Percentiles rank a stretch among this genome's conserved stretches.
Evolutionary conservation across 2,329 filamentous ascomycete species (phyloP).

Genomic region (Phialocephala sp.): DNA sequence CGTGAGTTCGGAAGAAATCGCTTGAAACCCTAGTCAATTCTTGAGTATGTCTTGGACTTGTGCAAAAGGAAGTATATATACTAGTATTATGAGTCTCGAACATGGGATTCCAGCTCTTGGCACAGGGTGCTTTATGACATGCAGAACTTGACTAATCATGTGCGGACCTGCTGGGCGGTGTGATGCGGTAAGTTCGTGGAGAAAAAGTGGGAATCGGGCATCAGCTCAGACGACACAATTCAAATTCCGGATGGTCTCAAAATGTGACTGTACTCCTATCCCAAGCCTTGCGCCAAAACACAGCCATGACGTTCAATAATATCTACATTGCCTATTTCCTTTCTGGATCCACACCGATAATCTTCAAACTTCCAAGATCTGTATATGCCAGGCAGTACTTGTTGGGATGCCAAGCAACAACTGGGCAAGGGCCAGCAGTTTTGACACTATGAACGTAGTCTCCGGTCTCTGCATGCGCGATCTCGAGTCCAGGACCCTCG

Average conservation of each 20-base stretch:
- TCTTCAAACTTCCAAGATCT: slow-evolving; percentile 67
- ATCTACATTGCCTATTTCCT: slow-evolving; percentile 35
- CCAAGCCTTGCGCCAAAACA: slow-evolving; percentile 1
- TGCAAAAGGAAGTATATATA: background rate
- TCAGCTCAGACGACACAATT: no score
- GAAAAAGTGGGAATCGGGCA: no score
- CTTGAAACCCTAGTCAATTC: background rate
- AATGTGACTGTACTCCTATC: background rate
- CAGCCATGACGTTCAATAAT: background rate
- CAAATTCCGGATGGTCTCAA: no score
- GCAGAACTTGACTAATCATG: no score
- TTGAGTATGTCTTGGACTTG: background rate
- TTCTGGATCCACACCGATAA: slow-evolving; percentile 53
- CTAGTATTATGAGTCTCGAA: no score
- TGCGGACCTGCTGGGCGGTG: no score
- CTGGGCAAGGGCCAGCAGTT: slow-evolving; percentile 65
- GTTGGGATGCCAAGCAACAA: slow-evolving; percentile 78
- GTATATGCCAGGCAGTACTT: slow-evolving; percentile 77
- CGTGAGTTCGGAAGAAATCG: background rate
- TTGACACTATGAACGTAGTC: slow-evolving; percentile 76
- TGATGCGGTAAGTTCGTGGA: no score
- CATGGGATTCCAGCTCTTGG: no score
- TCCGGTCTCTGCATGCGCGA: slow-evolving; percentile 75
- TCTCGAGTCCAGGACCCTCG: slow-evolving; percentile 70
- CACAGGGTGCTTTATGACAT: no score